A percentile compares a stretch with the other conserved stretches of the same genome.
phyloP scores from a whole-genome alignment of 2,329 filamentous ascomycete species.

The Colletotrichum aenigma region DNA sequence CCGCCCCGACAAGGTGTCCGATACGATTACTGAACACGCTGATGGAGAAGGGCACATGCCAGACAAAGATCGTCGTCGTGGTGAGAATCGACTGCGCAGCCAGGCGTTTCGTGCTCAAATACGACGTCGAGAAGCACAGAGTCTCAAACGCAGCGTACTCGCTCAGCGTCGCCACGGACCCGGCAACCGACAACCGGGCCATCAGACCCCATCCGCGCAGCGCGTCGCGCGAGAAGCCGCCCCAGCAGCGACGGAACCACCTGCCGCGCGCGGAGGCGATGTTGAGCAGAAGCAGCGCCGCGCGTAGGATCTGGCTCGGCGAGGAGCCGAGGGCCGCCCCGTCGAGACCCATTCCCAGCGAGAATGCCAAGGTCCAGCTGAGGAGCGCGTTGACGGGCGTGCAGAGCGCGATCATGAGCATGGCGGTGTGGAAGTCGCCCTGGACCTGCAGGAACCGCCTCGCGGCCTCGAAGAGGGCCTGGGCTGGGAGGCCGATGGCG shows the following conservation, averaged over 20 bases:
- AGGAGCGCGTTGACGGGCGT: slow-evolving; percentile 52
- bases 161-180: slow-evolving; percentile 42
- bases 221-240: slow-evolving; percentile 39
- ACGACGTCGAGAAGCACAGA: slow-evolving; percentile 47
- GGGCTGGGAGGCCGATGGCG: slow-evolving; percentile 55
- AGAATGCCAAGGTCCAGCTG: slow-evolving; percentile 52
- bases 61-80: slow-evolving; percentile 42
- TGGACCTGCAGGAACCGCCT: slow-evolving; percentile 61
- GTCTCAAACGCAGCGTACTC: slow-evolving; percentile 49
- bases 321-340: slow-evolving; percentile 56
- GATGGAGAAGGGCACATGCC: slow-evolving; percentile 47
- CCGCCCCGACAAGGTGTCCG: slow-evolving; percentile 46
- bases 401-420: slow-evolving; percentile 50
- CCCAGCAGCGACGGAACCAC: slow-evolving; percentile 47
- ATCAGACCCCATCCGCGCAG: slow-evolving; percentile 44
- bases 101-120: slow-evolving; percentile 44
- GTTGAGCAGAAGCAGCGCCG: slow-evolving; percentile 48
- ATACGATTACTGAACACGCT: slow-evolving; percentile 45
- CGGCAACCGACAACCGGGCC: slow-evolving; percentile 39
- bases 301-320: slow-evolving; percentile 51
- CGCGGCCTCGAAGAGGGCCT: slow-evolving; percentile 56
- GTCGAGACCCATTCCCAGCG: slow-evolving; percentile 47
- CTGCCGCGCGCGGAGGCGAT: slow-evolving; percentile 44
- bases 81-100: slow-evolving; percentile 46
- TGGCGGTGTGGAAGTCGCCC: slow-evolving; percentile 54